phyloP scores from a whole-genome alignment of 2,329 filamentous ascomycete species.

The Pseudopithomyces chartarum region DNA sequence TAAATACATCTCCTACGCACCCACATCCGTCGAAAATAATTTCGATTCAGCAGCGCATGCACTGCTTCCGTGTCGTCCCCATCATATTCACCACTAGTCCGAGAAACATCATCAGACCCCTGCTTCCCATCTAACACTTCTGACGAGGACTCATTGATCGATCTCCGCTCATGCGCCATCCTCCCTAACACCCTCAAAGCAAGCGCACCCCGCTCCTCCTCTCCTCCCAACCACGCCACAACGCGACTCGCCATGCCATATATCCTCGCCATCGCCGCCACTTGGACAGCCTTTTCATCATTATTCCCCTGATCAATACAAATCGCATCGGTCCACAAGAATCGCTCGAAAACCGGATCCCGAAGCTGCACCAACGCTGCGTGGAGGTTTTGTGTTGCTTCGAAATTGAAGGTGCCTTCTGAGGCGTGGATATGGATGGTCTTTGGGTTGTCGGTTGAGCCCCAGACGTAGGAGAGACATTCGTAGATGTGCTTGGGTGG shows the following conservation, averaged over 20 bases:
- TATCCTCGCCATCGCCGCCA: constrained; percentile 17
- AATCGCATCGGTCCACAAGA: constrained; percentile 11
- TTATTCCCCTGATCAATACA: constrained; percentile 11
- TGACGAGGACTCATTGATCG: background rate
- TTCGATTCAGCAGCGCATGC: constrained; percentile 5
- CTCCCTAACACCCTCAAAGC: background rate
- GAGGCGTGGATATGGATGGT: background rate
- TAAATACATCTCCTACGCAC: too few species aligned
- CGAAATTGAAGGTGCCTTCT: background rate
- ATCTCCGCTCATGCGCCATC: background rate
- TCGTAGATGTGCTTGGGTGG: background rate
- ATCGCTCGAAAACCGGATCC: background rate
- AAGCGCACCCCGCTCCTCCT: background rate
- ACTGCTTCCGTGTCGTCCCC: background rate
- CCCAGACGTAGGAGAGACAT: constrained; percentile 8
- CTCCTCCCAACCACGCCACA: constrained; percentile 17
- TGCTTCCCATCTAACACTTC: too few species aligned
- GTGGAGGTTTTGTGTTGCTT: background rate
- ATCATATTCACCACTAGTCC: too few species aligned
- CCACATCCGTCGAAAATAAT: constrained; percentile 16
- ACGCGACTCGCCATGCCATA: constrained; percentile 12
- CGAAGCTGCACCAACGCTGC: constrained; percentile 4
- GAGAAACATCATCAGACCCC: too few species aligned
- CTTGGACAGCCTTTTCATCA: constrained; percentile 11
- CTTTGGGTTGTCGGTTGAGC: background rate